Conservation (phyloP, 2,329 filamentous ascomycete genomes). For the Botrytis hyacinthi region DNA sequence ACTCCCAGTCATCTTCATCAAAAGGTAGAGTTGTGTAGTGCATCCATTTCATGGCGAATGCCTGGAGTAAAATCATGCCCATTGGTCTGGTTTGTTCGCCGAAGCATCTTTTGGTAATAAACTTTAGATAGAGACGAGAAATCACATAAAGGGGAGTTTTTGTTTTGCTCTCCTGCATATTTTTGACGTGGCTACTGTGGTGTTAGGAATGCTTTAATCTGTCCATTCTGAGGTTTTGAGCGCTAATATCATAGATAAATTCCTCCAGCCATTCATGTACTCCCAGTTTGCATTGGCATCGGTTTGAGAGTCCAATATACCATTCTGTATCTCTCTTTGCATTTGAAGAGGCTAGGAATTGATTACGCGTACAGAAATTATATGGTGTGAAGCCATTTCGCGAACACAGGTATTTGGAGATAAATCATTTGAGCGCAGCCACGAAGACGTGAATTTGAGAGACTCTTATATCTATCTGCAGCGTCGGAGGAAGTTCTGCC, state of each 20-base stretch:
- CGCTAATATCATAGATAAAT: not conserved
- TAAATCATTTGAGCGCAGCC: not conserved
- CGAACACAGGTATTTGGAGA: not conserved
- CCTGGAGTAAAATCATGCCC: not conserved
- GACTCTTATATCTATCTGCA: not conserved
- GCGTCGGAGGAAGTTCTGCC: not conserved
- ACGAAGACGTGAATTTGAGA: not conserved
- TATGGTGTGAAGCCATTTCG: not conserved
- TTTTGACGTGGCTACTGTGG: not conserved
- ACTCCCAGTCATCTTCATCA: constrained; percentile 1
- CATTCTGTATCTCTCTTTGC: not conserved
- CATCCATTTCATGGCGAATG: not conserved
- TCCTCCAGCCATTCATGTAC: not conserved
- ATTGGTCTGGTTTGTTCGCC: not conserved
- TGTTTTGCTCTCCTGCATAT: not conserved
- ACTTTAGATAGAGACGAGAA: not conserved
- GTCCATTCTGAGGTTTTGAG: not conserved
- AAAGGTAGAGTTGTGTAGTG: not conserved
- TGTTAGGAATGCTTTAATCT: not conserved
- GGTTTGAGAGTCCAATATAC: not conserved
- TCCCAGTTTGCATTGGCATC: not conserved
- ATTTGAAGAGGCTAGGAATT: not conserved
- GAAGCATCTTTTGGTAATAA: not conserved
- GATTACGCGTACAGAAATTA: not conserved
- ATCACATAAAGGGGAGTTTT: not conserved